Evolutionary conservation across 306 rosid species (phyloP), one percentile per base, ranked within the genome.

Genomic region (Castanea mollissima): DNA sequence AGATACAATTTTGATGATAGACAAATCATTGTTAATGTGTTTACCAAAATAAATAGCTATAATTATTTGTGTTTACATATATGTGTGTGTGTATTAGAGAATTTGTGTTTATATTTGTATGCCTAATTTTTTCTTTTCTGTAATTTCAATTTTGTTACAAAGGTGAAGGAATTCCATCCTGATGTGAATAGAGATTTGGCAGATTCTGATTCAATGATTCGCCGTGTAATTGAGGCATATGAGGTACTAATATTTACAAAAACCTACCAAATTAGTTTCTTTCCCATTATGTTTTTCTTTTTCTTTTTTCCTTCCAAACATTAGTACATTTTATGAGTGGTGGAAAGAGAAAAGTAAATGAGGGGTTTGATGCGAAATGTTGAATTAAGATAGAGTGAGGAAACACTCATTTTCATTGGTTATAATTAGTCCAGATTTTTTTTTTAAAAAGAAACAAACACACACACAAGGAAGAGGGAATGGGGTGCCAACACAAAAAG

Each of bases 101-200:
- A 41, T 32, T 7, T 12, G 35, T 65, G 14, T 27, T 35, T 12
- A 11, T 19, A 38, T 8, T 34, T 35, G 52, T 67, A 34, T 44
- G 20, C 49, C 27, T 34, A 0, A 32, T 18, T 32, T 32, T 13
- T 34, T 32, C 34, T 3, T 29, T 15, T 21, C 25, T 0, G 8
- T 65, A 44, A 10, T 63, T 78, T 25, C 0, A 32, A 25, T 11
- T 70, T 78, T 41, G n/a, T 60, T 8, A 65, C 58, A 20, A 23
- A 94, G 98, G 98, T 94, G 80, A 94, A 94, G 90, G 90, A 91
- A 83, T 94, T 91, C 74, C 98, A 92, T 78, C 98, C 98, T 15
- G 98, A 94, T 67, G 88, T 88, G 58, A 88, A 82, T 64, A 79
- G 83, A 86, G 85, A 87, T 32, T 82, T 78, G 31, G 68, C 74